Evolutionary conservation across 257 asterid genomes (phyloP).

Genomic region (Solanum medicagineum): DNA sequence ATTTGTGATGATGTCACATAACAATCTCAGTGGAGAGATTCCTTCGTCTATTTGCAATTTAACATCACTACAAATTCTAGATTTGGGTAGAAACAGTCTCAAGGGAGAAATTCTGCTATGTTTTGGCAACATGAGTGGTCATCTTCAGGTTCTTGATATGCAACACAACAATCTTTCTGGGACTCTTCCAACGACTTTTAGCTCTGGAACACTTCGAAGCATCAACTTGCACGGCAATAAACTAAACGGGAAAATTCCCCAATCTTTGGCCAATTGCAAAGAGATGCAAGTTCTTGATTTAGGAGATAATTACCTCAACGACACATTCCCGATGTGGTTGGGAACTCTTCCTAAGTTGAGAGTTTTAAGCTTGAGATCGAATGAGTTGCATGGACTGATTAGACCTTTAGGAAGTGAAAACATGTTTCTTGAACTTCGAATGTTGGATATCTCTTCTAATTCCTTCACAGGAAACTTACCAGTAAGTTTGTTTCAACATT

Average conservation of each 20-base stretch:
- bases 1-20: not conserved
- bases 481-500: not conserved
- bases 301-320: conserved; percentile 5
- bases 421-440: not conserved
- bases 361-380: conserved; percentile 13
- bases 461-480: conserved; percentile 6
- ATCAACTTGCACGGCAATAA: conserved; percentile 5
- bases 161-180: not conserved
- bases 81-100: not conserved
- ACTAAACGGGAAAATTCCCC: conserved; percentile 2
- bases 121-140: not conserved
- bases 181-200: not conserved
- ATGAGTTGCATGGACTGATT: not conserved
- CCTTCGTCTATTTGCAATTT: not conserved
- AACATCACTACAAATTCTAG: not conserved
- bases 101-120: not conserved
- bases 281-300: conserved; percentile 11
- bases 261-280: conserved; percentile 5
- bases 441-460: conserved; percentile 9
- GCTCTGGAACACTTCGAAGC: not conserved
- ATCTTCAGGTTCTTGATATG: not conserved
- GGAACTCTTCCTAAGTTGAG: conserved; percentile 2
- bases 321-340: conserved; percentile 8
- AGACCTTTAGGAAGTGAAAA: not conserved
- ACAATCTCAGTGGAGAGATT: not conserved